Conservation (phyloP, 139 green algal genomes). For the Parachlorella kessleri region DNA sequence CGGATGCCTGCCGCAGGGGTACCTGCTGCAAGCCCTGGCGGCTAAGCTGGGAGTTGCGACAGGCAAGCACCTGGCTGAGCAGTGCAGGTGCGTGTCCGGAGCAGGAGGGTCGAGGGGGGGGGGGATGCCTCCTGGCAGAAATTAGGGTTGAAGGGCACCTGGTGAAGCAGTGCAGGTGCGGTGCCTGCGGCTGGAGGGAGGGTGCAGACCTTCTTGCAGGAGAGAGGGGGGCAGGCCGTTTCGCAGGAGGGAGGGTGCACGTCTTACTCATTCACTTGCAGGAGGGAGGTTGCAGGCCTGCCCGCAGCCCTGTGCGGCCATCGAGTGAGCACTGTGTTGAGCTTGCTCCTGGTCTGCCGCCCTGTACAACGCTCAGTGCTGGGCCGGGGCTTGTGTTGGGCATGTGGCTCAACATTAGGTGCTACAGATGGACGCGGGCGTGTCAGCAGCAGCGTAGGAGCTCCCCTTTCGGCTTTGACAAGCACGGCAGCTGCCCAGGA, state of each 20-base stretch:
- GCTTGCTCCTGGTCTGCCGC: no score
- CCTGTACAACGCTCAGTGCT: neutral
- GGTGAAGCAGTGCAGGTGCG: no score
- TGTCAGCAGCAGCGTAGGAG: neutral
- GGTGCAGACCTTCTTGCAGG: no score
- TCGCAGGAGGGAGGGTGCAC: no score
- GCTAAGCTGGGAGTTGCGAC: constrained; percentile 46
- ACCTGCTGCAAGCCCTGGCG: constrained; percentile 38
- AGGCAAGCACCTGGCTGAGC: constrained; percentile 36
- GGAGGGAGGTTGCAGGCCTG: no score
- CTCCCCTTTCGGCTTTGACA: neutral
- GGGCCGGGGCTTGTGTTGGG: neutral
- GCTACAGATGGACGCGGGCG: neutral
- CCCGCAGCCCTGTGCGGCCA: no score
- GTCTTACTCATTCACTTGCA: no score
- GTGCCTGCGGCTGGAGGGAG: no score
- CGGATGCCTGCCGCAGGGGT: constrained; percentile 6
- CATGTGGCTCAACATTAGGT: neutral
- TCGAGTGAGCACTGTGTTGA: no score
- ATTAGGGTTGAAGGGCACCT: no score
- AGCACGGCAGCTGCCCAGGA: neutral
- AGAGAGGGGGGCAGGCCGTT: neutral
- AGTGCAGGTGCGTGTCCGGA: constrained; percentile 18
- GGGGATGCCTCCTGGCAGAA: no score
- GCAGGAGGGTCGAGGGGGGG: no score